Evolutionary conservation across 2,329 filamentous ascomycete species (phyloP).

Genomic region (Endothia cerciana): DNA sequence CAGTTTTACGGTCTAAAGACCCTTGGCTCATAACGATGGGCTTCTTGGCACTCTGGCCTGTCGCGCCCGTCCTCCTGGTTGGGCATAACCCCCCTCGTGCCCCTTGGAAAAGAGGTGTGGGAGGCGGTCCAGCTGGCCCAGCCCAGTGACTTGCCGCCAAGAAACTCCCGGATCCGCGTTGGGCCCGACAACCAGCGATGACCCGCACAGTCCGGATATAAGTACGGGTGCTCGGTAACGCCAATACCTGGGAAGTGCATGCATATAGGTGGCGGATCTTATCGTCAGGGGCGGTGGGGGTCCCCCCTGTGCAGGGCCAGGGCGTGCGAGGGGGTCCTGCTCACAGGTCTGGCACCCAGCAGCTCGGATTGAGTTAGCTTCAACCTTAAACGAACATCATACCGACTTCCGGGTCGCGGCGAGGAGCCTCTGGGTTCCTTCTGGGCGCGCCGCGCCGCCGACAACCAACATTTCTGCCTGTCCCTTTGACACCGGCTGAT

Average conservation of each 20-base stretch:
- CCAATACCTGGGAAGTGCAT: too few species aligned
- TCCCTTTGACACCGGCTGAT: too few species aligned
- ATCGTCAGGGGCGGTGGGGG: too few species aligned
- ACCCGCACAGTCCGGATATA: too few species aligned
- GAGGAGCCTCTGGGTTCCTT: background rate
- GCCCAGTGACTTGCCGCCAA: too few species aligned
- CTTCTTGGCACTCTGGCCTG: conserved; percentile 2
- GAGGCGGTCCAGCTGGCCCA: too few species aligned
- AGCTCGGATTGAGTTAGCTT: conserved; percentile 1
- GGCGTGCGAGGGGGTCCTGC: background rate
- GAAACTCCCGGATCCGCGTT: too few species aligned
- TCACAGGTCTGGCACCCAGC: background rate
- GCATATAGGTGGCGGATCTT: too few species aligned
- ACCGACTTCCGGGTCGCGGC: conserved; percentile 5
- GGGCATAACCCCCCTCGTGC: background rate
- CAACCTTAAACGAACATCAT: conserved; percentile 17
- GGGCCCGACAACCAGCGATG: too few species aligned
- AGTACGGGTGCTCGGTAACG: too few species aligned
- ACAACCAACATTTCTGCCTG: background rate
- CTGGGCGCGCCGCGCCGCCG: too few species aligned
- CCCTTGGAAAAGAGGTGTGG: background rate
- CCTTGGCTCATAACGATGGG: background rate
- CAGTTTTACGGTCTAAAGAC: background rate
- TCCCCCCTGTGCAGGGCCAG: too few species aligned
- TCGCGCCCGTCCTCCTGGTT: background rate